Percentiles rank a stretch among this genome's conserved stretches.
Conservation (phyloP, 2,329 filamentous ascomycete species). For the Ophiocordyceps camponoti-leonardi region DNA sequence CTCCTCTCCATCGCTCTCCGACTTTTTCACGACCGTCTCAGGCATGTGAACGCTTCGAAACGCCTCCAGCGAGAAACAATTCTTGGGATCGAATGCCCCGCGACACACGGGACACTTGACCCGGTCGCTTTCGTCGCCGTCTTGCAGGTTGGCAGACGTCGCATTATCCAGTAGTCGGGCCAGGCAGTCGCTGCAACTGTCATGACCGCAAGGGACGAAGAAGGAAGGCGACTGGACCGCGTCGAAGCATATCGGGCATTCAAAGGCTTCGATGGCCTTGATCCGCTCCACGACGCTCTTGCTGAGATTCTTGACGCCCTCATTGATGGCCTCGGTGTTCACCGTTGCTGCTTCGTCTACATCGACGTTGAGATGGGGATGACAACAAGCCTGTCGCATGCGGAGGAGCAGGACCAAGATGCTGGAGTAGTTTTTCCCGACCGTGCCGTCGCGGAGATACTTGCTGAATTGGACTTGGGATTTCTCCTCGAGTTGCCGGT, state of each 20-base stretch:
- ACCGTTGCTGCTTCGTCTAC: slow-evolving; percentile 17
- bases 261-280: slow-evolving; percentile 40
- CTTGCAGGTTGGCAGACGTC: slow-evolving; percentile 31
- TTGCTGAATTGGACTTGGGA: slow-evolving; percentile 59
- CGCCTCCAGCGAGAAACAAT: slow-evolving; percentile 54
- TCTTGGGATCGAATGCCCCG: slow-evolving; percentile 43
- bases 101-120: slow-evolving; percentile 66
- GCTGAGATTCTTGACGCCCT: slow-evolving; percentile 43
- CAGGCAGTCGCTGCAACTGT: slow-evolving; percentile 63
- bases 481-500: slow-evolving; percentile 53
- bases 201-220: slow-evolving; percentile 70
- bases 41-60: slow-evolving; percentile 61
- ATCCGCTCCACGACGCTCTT: slow-evolving; percentile 48
- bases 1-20: slow-evolving; percentile 2
- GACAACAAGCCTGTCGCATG: slow-evolving; percentile 52
- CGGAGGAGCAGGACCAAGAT: slow-evolving; percentile 69
- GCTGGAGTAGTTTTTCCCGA: slow-evolving; percentile 56
- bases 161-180: slow-evolving; percentile 47
- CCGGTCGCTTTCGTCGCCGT: slow-evolving; percentile 38
- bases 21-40: slow-evolving; percentile 20
- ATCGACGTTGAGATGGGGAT: slow-evolving; percentile 13
- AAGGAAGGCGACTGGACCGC: slow-evolving; percentile 57
- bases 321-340: slow-evolving; percentile 29
- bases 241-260: slow-evolving; percentile 75
- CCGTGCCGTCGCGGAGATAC: slow-evolving; percentile 50